Conservation (phyloP, 768 basidiomycete genomes). For the Pleurotus eryngii region DNA sequence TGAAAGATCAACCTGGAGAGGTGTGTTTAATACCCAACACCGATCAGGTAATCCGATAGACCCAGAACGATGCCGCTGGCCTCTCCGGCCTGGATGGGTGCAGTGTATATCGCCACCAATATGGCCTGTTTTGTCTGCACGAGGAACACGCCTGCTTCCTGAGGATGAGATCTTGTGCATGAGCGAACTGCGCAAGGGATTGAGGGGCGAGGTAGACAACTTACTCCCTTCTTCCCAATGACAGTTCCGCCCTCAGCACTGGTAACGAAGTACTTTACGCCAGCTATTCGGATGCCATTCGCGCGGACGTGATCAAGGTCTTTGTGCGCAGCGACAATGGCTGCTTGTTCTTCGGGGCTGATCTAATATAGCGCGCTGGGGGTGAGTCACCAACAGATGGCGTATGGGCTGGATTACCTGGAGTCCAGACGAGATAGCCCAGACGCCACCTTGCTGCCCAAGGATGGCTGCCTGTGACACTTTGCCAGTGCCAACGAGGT, state of each 20-base stretch:
- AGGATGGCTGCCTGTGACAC: conserved; percentile 76
- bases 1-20: not conserved
- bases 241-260: conserved; percentile 47
- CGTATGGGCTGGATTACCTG: conserved; percentile 3
- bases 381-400: conserved; percentile 33
- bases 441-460: conserved; percentile 71
- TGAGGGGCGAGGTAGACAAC: conserved; percentile 23
- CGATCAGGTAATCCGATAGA: conserved; percentile 78
- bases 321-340: conserved; percentile 45
- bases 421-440: conserved; percentile 65
- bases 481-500: conserved; percentile 73
- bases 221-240: conserved; percentile 75
- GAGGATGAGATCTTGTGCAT: conserved; percentile 1
- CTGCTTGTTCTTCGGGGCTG: conserved; percentile 59
- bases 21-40: conserved; percentile 39
- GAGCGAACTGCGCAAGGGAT: conserved; percentile 3
- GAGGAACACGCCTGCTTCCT: conserved; percentile 74
- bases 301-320: conserved; percentile 40
- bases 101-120: conserved; percentile 71
- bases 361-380: conserved; percentile 40
- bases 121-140: conserved; percentile 86
- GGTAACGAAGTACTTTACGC: conserved; percentile 71
- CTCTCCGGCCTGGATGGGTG: conserved; percentile 66
- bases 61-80: conserved; percentile 59
- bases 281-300: conserved; percentile 59